These are phyloP conservation scores for Coleophoma cylindrospora DNA, from an alignment of 2,329 filamentous ascomycete genomes.

Conservation along the genomic window DNA sequence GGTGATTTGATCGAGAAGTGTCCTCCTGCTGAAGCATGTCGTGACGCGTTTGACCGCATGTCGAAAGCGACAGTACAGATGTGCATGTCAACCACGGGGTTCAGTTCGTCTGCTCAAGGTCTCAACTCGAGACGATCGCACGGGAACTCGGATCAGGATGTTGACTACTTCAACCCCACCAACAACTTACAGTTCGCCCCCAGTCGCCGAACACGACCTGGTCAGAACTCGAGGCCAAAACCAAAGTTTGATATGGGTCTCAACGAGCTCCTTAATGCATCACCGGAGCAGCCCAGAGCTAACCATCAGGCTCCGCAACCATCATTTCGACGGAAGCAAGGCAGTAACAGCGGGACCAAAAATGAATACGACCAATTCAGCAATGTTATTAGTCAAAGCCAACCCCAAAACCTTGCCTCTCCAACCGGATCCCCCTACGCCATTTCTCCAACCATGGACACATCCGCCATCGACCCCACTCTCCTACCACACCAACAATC, in stretches of 20 bases:
- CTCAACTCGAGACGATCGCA: slow-evolving; percentile 14
- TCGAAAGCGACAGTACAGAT: slow-evolving; percentile 94
- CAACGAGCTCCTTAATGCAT: slow-evolving; percentile 21
- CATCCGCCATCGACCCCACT: slow-evolving; percentile 21
- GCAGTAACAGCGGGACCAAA: slow-evolving; percentile 5
- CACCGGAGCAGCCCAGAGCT: neutral
- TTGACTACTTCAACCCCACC: slow-evolving; percentile 13
- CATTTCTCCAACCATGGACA: slow-evolving; percentile 21
- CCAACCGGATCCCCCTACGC: slow-evolving; percentile 12
- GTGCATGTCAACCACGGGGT: slow-evolving; percentile 69
- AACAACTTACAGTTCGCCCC: slow-evolving; percentile 5
- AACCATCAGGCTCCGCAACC: neutral
- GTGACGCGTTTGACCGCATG: slow-evolving; percentile 91
- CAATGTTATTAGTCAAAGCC: neutral
- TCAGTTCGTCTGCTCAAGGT: slow-evolving; percentile 20
- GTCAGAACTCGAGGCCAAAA: slow-evolving; percentile 15
- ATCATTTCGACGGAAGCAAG: neutral
- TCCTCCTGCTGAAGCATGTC: slow-evolving; percentile 88
- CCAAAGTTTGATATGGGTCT: slow-evolving; percentile 26
- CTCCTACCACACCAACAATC: slow-evolving; percentile 12
- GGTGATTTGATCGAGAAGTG: slow-evolving; percentile 91
- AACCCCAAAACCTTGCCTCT: slow-evolving; percentile 5
- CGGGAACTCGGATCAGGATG: neutral
- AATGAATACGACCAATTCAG: slow-evolving; percentile 13
- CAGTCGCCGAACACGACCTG: slow-evolving; percentile 10